These are phyloP conservation scores for Puccinia triticina DNA, from an alignment of 1,284 basidiomycete genomes.

Conservation along the genomic window DNA sequence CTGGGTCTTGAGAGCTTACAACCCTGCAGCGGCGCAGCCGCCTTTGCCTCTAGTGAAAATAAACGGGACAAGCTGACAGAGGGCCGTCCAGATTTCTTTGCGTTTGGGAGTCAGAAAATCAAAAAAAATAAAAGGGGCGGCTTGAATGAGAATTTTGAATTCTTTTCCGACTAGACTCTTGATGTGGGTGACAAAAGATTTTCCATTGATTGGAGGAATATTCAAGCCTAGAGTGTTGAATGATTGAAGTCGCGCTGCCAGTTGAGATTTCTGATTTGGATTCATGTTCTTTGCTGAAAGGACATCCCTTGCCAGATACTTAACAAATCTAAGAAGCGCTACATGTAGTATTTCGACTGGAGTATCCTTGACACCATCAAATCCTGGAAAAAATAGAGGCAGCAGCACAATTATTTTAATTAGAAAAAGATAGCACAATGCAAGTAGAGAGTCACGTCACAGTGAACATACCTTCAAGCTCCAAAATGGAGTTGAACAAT, in stretches of 20 bases:
- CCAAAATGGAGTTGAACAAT: conserved; percentile 6
- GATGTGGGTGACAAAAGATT: too few relatives aligned
- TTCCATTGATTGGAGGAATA: too few relatives aligned
- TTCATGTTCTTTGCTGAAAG: neutral
- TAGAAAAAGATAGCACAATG: neutral
- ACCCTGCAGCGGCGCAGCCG: too few relatives aligned
- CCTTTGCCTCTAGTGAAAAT: too few relatives aligned
- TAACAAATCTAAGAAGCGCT: conserved; percentile 58
- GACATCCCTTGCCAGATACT: conserved; percentile 6
- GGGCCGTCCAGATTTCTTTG: too few relatives aligned
- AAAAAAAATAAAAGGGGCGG: too few relatives aligned
- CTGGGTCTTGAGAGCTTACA: too few relatives aligned
- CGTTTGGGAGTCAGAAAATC: too few relatives aligned
- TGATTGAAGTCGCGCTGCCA: neutral
- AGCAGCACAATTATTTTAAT: neutral
- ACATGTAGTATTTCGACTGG: conserved; percentile 60
- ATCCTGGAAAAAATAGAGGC: neutral
- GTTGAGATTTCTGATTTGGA: neutral
- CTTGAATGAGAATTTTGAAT: too few relatives aligned
- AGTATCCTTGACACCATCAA: too few relatives aligned
- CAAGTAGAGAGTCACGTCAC: neutral
- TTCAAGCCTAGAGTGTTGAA: conserved; percentile 16
- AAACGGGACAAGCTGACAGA: too few relatives aligned
- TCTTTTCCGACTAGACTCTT: too few relatives aligned
- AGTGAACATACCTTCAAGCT: conserved; percentile 18